These are phyloP conservation scores for Echeveria elegans DNA, from an alignment of 164 flowering plant genomes.

Conservation along the genomic window DNA sequence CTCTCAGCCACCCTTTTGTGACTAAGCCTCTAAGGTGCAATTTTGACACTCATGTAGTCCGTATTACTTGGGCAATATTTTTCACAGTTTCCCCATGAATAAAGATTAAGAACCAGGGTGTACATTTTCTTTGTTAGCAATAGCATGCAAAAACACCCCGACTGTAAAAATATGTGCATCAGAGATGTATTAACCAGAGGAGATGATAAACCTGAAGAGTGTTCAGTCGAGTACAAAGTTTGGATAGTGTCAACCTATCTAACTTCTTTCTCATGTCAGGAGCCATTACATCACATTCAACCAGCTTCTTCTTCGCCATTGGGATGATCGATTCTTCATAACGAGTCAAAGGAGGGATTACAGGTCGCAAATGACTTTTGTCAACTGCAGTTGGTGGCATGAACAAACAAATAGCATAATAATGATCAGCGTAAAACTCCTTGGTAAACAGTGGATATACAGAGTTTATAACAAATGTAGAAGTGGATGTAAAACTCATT, in stretches of 20 bases:
- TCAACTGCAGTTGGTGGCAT: constrained; percentile 51
- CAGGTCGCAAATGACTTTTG: constrained; percentile 52
- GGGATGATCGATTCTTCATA: constrained; percentile 52
- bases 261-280: constrained; percentile 32
- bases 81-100: not conserved
- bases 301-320: constrained; percentile 42
- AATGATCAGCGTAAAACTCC: not conserved
- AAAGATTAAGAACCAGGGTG: not conserved
- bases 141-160: no score
- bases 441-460: not conserved
- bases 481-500: not conserved
- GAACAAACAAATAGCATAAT: constrained; percentile 1
- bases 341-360: constrained; percentile 74
- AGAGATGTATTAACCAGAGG: not conserved
- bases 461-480: not conserved
- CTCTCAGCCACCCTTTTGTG: not conserved
- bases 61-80: not conserved
- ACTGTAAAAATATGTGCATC: not conserved
- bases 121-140: no score
- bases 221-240: constrained; percentile 68
- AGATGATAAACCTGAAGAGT: constrained; percentile 45
- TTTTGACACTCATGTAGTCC: not conserved
- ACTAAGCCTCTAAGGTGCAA: not conserved
- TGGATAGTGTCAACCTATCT: constrained; percentile 44
- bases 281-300: constrained; percentile 28